These are phyloP conservation scores for Tremellales sp. DNA, from an alignment of 1,284 basidiomycete species.

Conservation along the genomic window DNA sequence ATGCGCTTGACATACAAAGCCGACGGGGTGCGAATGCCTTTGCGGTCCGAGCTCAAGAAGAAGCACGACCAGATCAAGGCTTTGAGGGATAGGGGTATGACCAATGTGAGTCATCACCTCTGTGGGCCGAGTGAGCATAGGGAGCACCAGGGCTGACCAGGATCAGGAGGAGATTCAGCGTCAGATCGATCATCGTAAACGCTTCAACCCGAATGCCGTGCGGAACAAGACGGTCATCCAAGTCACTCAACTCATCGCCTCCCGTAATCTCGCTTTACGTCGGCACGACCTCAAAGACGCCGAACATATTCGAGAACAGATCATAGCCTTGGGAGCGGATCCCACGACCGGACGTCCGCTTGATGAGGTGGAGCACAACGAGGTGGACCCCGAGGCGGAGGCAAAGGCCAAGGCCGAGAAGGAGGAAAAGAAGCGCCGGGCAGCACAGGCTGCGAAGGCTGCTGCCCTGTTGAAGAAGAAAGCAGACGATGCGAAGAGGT, in stretches of 20 bases:
- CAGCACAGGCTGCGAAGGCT: slow-evolving; percentile 68
- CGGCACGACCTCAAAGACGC: slow-evolving; percentile 65
- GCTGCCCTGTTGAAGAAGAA: slow-evolving; percentile 63
- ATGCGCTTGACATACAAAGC: slow-evolving; percentile 53
- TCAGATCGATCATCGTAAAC: slow-evolving; percentile 56
- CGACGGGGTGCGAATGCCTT: slow-evolving; percentile 64
- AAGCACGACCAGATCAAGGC: slow-evolving; percentile 62
- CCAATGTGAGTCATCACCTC: slow-evolving; percentile 59
- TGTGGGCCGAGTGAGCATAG: neutral
- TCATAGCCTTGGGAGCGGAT: slow-evolving; percentile 56
- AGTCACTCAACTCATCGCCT: slow-evolving; percentile 50
- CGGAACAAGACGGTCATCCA: slow-evolving; percentile 59
- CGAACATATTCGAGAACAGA: slow-evolving; percentile 58
- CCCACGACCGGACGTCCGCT: slow-evolving; percentile 32
- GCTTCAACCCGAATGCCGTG: slow-evolving; percentile 36
- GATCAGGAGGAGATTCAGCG: slow-evolving; percentile 60
- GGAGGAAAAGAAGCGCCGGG: slow-evolving; percentile 70
- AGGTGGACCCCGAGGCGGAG: slow-evolving; percentile 69
- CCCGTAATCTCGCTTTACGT: slow-evolving; percentile 63
- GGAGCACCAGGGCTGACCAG: neutral
- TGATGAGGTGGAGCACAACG: slow-evolving; percentile 80
- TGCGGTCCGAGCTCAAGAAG: slow-evolving; percentile 60
- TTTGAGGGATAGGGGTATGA: slow-evolving; percentile 60
- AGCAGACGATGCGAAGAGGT: slow-evolving; percentile 41
- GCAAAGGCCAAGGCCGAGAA: slow-evolving; percentile 73